Conservation (phyloP, 371 early-diverging fungal species). For the Actinomortierella ambigua region DNA sequence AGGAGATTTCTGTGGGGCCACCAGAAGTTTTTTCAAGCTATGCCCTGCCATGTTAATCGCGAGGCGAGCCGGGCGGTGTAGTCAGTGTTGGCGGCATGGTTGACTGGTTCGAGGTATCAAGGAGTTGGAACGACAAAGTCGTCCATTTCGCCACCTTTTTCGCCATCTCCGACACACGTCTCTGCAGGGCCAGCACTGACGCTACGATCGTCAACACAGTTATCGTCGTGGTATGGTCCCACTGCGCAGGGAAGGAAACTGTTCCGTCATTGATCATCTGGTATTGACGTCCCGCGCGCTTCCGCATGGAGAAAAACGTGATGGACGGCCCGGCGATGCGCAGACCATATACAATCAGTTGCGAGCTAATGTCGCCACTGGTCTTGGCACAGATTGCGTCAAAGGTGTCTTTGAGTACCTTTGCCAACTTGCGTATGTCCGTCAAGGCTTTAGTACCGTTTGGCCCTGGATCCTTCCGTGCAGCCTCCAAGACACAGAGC, state of each 20-base stretch:
- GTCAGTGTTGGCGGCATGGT: background rate
- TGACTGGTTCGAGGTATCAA: background rate
- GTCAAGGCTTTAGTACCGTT: slow-evolving; percentile 7
- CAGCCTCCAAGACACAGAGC: slow-evolving; percentile 10
- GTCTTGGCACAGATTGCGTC: slow-evolving; percentile 8
- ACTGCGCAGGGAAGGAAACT: slow-evolving; percentile 2
- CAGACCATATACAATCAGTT: slow-evolving; percentile 5
- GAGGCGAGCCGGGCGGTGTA: background rate
- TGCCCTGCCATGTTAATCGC: too few relatives aligned
- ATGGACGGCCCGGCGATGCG: slow-evolving; percentile 6
- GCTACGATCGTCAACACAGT: background rate
- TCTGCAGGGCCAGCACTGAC: background rate
- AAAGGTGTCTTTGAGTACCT: slow-evolving; percentile 9
- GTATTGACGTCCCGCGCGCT: slow-evolving; percentile 9
- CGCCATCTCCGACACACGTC: background rate
- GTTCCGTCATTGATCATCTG: slow-evolving; percentile 10
- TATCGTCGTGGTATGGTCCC: slow-evolving; percentile 2
- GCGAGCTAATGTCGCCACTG: background rate
- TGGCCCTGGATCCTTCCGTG: slow-evolving; percentile 1
- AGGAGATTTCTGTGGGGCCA: too few relatives aligned
- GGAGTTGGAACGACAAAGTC: background rate
- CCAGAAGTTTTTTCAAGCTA: too few relatives aligned
- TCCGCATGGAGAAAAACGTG: slow-evolving; percentile 8
- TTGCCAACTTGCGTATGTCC: slow-evolving; percentile 8
- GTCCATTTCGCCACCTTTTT: background rate